Conservation (phyloP, 306 rosid species). For the Castanea crenata region DNA sequence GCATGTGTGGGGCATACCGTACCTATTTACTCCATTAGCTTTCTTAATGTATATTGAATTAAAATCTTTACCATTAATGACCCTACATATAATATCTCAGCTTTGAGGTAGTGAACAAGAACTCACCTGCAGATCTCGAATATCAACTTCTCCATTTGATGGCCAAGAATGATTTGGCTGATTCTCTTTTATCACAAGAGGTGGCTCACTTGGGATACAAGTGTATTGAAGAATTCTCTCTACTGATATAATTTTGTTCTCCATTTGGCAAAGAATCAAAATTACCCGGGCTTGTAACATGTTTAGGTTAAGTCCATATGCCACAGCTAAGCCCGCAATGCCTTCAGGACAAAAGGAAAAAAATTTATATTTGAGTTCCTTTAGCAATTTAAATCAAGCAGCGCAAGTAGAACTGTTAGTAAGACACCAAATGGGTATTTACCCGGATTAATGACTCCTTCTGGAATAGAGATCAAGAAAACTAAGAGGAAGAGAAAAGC, state of each 20-base stretch:
- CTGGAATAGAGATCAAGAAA: slow-evolving; percentile 61
- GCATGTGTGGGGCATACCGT: slow-evolving; percentile 28
- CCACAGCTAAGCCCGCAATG: slow-evolving; percentile 68
- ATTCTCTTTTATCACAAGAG: slow-evolving; percentile 47
- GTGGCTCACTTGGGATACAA: slow-evolving; percentile 59
- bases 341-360: slow-evolving; percentile 30
- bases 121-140: slow-evolving; percentile 54
- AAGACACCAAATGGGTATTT: background rate
- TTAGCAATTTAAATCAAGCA: background rate
- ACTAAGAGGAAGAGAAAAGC: slow-evolving; percentile 55
- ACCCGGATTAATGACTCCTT: slow-evolving; percentile 61
- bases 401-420: background rate
- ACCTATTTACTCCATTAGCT: background rate
- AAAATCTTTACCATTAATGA: background rate
- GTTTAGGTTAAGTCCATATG: slow-evolving; percentile 66
- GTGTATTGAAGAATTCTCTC: slow-evolving; percentile 68
- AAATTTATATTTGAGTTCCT: background rate
- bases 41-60: too few species aligned
- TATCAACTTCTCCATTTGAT: slow-evolving; percentile 51
- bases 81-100: background rate
- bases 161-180: slow-evolving; percentile 61
- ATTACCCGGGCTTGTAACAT: slow-evolving; percentile 44
- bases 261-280: slow-evolving; percentile 51
- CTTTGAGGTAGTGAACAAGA: background rate
- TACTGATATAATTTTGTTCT: slow-evolving; percentile 65